Evolutionary conservation across 805 yeast genomes (phyloP).

Genomic region (Hanseniaspora lachancei): DNA sequence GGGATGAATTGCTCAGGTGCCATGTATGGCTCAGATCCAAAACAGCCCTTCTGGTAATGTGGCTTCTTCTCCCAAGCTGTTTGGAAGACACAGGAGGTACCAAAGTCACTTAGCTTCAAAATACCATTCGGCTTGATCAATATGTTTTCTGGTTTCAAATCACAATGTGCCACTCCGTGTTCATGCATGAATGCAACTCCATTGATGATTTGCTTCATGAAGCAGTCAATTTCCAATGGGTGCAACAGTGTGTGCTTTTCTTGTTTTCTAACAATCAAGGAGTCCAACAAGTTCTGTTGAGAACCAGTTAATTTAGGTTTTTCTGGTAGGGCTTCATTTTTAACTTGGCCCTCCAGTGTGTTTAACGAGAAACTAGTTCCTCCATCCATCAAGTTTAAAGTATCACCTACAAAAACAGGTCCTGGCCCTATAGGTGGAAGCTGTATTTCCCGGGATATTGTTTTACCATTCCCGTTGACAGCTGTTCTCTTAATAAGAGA

Average conservation of each 20-base stretch:
- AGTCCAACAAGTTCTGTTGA: conserved; percentile 20
- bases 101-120: conserved; percentile 70
- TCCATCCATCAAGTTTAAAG: conserved; percentile 11
- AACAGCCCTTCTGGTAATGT: conserved; percentile 56
- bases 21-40: conserved; percentile 84
- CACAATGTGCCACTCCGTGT: conserved; percentile 90
- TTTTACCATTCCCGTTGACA: conserved; percentile 5
- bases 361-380: conserved; percentile 4
- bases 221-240: conserved; percentile 70
- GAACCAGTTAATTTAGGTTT: background rate
- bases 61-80: conserved; percentile 78
- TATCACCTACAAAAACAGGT: conserved; percentile 11
- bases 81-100: conserved; percentile 79
- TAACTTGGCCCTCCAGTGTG: background rate
- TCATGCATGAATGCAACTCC: conserved; percentile 79
- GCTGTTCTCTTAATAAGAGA: conserved; percentile 38
- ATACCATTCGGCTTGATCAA: conserved; percentile 54
- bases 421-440: conserved; percentile 10
- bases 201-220: conserved; percentile 69
- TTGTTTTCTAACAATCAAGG: conserved; percentile 9
- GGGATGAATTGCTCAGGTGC: conserved; percentile 73
- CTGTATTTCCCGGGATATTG: conserved; percentile 2
- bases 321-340: background rate
- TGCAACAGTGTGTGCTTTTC: conserved; percentile 27
- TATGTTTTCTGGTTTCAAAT: conserved; percentile 78